Percentiles rank a stretch among this genome's conserved stretches.
Evolutionary conservation across 495 filamentous ascomycete genomes (phyloP).

Genomic region (Lasiosphaeria ovina): DNA sequence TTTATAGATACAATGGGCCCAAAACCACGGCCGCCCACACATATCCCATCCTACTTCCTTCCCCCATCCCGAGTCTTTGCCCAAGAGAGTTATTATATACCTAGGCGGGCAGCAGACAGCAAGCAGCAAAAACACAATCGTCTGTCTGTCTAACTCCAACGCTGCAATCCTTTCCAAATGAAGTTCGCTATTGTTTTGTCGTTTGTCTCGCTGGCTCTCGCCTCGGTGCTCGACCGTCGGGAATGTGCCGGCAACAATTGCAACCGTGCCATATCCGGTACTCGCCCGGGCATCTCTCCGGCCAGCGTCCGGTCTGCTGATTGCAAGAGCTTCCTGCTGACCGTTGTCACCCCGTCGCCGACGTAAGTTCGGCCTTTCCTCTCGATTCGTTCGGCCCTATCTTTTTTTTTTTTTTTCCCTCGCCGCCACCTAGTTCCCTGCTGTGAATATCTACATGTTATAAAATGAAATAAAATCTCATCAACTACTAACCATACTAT

Average conservation of each 20-base stretch:
- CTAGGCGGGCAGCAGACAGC: background rate
- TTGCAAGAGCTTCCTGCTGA: slow-evolving; percentile 34
- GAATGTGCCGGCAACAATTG: slow-evolving; percentile 36
- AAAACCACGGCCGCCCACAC: background rate
- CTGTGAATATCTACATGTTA: no score
- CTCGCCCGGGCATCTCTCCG: slow-evolving; percentile 27
- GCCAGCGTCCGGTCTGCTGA: slow-evolving; percentile 24
- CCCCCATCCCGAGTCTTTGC: background rate
- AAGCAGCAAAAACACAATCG: no score
- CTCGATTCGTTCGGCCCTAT: no score
- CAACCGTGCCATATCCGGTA: slow-evolving; percentile 35
- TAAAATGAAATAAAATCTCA: background rate
- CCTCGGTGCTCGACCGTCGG: slow-evolving; percentile 22
- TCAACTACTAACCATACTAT: background rate
- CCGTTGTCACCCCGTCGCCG: slow-evolving; percentile 32
- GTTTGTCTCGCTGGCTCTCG: slow-evolving; percentile 25
- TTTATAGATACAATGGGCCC: slow-evolving; percentile 5
- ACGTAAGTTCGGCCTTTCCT: slow-evolving; percentile 18
- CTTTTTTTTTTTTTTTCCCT: no score
- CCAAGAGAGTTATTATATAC: no score
- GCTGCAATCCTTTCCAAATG: slow-evolving; percentile 18
- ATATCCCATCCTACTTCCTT: background rate
- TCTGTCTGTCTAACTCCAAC: background rate
- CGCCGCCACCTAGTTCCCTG: no score
- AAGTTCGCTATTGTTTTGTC: slow-evolving; percentile 31